Percentiles rank a stretch among this genome's conserved stretches.
These are phyloP conservation scores for Gloeostereum incarnatum DNA, from an alignment of 768 basidiomycete genomes.

Conservation along the genomic window DNA sequence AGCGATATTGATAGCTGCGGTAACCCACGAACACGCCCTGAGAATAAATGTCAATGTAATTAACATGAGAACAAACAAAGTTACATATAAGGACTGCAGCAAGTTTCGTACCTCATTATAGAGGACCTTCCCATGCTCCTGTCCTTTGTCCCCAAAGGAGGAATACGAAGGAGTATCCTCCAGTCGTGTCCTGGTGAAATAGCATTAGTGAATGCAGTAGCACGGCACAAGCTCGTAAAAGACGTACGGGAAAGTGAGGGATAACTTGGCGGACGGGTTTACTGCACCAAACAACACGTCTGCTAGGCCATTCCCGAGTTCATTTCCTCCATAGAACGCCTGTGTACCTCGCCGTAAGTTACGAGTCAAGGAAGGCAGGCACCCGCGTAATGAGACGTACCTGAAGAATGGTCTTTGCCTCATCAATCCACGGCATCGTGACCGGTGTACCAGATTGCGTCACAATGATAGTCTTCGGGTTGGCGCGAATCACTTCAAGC, in stretches of 20 bases:
- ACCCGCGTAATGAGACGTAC: constrained; percentile 15
- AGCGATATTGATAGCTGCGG: constrained; percentile 36
- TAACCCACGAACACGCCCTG: constrained; percentile 46
- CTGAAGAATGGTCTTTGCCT: constrained; percentile 24
- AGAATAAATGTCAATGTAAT: constrained; percentile 3
- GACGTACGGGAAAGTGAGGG: constrained; percentile 43
- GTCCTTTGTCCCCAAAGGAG: constrained; percentile 31
- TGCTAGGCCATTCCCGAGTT: constrained; percentile 45
- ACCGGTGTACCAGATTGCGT: constrained; percentile 49
- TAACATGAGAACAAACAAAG: no score
- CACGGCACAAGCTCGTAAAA: background rate
- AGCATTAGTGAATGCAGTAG: background rate
- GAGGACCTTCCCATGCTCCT: constrained; percentile 32
- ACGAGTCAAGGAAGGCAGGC: constrained; percentile 4
- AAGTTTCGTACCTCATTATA: constrained; percentile 30
- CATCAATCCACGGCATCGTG: constrained; percentile 45
- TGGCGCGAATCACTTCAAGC: constrained; percentile 33
- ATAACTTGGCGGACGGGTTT: constrained; percentile 49
- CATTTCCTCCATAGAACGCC: constrained; percentile 48
- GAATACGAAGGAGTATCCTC: constrained; percentile 44
- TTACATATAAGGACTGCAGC: constrained; percentile 12
- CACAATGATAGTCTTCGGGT: constrained; percentile 45
- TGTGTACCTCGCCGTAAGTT: constrained; percentile 11
- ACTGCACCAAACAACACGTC: constrained; percentile 53
- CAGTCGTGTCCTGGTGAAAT: constrained; percentile 26